A percentile compares a stretch with the other conserved stretches of the same genome.
Conservation (phyloP, 2,329 filamentous ascomycete species). For the Aureobasidium sp. region DNA sequence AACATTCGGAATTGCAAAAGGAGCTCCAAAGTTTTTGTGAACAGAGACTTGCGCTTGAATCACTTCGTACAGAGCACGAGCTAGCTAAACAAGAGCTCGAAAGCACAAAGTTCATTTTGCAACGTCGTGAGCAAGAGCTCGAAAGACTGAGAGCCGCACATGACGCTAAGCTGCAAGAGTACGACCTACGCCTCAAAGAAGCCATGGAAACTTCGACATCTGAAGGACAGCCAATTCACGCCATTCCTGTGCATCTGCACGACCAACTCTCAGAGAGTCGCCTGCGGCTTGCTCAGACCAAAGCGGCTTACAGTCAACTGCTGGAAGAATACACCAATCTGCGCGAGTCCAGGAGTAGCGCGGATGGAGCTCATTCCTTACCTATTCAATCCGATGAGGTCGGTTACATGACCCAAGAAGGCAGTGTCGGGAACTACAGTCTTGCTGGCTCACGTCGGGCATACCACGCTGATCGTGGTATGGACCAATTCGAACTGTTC, state of each 20-base stretch:
- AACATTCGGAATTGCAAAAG: conserved; percentile 54
- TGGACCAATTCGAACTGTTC: conserved; percentile 8
- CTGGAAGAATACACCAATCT: conserved; percentile 46
- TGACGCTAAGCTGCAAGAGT: conserved; percentile 41
- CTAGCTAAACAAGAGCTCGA: conserved; percentile 51
- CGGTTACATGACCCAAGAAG: background rate
- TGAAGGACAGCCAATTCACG: background rate
- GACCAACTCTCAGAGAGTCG: conserved; percentile 33
- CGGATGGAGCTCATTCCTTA: background rate
- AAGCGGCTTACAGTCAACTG: conserved; percentile 46
- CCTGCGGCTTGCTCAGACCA: conserved; percentile 42
- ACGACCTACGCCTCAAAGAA: conserved; percentile 30
- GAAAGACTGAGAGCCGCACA: conserved; percentile 42
- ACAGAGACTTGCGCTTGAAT: conserved; percentile 51
- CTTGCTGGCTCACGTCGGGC: background rate
- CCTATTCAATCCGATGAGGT: background rate
- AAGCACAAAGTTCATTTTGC: conserved; percentile 47
- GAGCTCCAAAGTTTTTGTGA: conserved; percentile 58
- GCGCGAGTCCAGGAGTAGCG: conserved; percentile 16
- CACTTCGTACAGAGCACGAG: conserved; percentile 53
- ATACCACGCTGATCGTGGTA: conserved; percentile 10
- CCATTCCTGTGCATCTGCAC: background rate
- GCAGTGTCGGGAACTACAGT: background rate
- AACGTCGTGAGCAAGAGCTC: conserved; percentile 44
- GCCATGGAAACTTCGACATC: background rate